Base-by-base conservation (phyloP, 1,284 basidiomycete genomes). In the Tausonia pullulans region DNA sequence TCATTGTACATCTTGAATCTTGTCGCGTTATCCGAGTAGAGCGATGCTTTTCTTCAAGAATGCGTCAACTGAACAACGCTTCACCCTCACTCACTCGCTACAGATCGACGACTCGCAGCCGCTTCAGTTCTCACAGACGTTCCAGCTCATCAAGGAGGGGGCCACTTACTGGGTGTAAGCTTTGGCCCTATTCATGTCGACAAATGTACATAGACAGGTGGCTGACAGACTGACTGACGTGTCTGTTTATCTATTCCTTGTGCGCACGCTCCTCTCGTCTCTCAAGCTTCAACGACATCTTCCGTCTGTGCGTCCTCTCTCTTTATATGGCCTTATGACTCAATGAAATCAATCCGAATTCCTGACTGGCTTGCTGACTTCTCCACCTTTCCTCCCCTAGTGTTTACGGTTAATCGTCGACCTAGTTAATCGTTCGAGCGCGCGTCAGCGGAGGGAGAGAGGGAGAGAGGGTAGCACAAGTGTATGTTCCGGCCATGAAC, bases 91-190 rank as follows among this genome's bases (percentile, higher is more conserved):
- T 43, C 9, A n/a, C 50, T 44, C 50, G 4, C 50, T 56, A 14
- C 69, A 90, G 90, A 83, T 95, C 69, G 92, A 94, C 68, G 88
- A 87, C 71, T 81, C 81, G 69, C 64, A 77, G 64, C 83, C 89
- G n/a, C 79, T 97, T 67, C 85, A 84, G 72, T 97, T 90, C 81
- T 88, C 85, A 69, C 92, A 96, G 77, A 79, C 86, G 67, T 98
- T 98, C 84, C 91, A 94, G 69, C 84, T 98, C 60, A 82, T 89
- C 67, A 87, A 84, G 45, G 91, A 96, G 39, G 83, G 79, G 14
- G 75, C 72, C 43, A 84, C 83, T 70, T 97, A 90, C 82, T 97
- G 87, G 75, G 88, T 97, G 86, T 92, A 79, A 66, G 86, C 77
- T 1, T 46, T 43, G 27, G 55, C 14, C 40, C 40, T 14, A 14